Evolutionary conservation across 2,329 filamentous ascomycete genomes (phyloP).

Genomic region (Microsporum canis): DNA sequence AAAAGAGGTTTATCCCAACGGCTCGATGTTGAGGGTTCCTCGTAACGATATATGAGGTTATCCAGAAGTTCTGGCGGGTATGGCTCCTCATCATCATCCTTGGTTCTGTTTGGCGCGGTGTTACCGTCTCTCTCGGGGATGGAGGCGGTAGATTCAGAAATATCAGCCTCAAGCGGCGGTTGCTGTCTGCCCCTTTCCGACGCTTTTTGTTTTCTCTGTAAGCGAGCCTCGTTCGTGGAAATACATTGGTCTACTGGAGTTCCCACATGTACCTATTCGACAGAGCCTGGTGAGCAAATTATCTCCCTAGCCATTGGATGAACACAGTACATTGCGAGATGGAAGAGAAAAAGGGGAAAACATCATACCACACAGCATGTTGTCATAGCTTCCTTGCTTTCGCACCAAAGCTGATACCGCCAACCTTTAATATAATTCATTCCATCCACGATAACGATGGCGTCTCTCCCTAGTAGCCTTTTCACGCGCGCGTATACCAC

Average conservation of each 20-base stretch:
- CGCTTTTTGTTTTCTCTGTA: conserved; percentile 13
- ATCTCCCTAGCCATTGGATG: neutral
- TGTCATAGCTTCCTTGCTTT: conserved; percentile 52
- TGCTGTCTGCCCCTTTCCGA: neutral
- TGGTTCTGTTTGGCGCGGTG: neutral
- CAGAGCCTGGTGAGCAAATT: neutral
- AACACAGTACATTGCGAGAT: no score
- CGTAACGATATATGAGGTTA: conserved; percentile 55
- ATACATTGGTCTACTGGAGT: conserved; percentile 46
- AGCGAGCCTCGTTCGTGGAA: conserved; percentile 39
- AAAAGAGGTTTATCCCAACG: conserved; percentile 57
- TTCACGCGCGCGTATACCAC: conserved; percentile 52
- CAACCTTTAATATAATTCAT: conserved; percentile 61
- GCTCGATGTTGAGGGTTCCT: conserved; percentile 55
- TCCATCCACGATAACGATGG: conserved; percentile 52
- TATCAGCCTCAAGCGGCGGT: neutral
- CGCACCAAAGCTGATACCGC: conserved; percentile 56
- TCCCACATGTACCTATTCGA: conserved; percentile 44
- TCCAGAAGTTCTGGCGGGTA: conserved; percentile 49
- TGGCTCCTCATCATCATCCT: conserved; percentile 22
- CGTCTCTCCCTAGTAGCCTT: conserved; percentile 45
- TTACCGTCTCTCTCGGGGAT: neutral
- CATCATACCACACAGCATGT: conserved; percentile 49
- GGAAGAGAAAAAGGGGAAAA: neutral
- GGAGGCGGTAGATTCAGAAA: neutral